Percentiles rank a stretch among this genome's conserved stretches.
These are phyloP conservation scores for Blastobotrys ciferrii DNA, from an alignment of 1,139 yeast species.

Conservation along the genomic window DNA sequence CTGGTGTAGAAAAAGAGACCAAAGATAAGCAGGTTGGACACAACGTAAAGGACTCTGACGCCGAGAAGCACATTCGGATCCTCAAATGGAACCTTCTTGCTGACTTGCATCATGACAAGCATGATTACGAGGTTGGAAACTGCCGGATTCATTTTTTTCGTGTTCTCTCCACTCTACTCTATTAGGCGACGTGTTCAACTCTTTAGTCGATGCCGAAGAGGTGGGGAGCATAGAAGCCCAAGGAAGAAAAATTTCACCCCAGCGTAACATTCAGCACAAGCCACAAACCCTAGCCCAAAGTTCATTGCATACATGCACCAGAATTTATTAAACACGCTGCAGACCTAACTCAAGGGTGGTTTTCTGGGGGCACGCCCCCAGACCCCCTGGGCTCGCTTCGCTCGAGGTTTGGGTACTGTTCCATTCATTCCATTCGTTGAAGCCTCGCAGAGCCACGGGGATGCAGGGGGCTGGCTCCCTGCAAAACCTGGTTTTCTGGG, in stretches of 20 bases:
- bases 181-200: constrained; percentile 8
- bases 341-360: no score
- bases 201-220: not conserved
- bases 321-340: no score
- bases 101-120: constrained; percentile 96
- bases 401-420: no score
- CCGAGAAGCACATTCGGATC: constrained; percentile 72
- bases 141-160: constrained; percentile 59
- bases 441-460: no score
- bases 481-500: no score
- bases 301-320: no score
- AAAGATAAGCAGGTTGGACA: constrained; percentile 66
- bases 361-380: no score
- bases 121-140: constrained; percentile 81
- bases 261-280: constrained; percentile 3
- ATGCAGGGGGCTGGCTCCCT: no score
- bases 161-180: not conserved
- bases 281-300: constrained; percentile 5
- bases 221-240: constrained; percentile 6
- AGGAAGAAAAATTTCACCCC: constrained; percentile 7
- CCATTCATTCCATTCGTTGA: no score
- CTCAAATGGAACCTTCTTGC: constrained; percentile 87
- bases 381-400: no score
- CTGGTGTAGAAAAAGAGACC: constrained; percentile 65
- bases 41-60: constrained; percentile 70